A percentile compares a stretch with the other conserved stretches of the same genome.
These are phyloP conservation scores for Arabidopsis arenosa DNA, from an alignment of 345 rosid species.

Conservation along the genomic window DNA sequence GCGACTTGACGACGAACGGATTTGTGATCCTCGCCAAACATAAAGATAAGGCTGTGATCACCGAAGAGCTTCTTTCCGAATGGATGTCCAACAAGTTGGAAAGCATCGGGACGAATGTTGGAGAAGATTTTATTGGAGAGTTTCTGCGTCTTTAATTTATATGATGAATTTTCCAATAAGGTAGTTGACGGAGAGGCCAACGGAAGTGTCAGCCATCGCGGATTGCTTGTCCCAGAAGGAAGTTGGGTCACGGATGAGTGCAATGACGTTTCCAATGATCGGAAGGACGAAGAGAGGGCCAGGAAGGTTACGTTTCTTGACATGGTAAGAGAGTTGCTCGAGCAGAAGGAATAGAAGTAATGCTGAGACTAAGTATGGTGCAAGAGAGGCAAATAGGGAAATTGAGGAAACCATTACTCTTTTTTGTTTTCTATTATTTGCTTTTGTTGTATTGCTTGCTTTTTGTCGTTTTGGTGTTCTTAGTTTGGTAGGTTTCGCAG, in stretches of 20 bases:
- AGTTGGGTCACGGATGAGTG: constrained; percentile 59
- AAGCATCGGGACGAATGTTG: constrained; percentile 80
- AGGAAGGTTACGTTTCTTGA: constrained; percentile 61
- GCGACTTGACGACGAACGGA: constrained; percentile 75
- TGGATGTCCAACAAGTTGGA: constrained; percentile 72
- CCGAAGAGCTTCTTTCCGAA: constrained; percentile 85
- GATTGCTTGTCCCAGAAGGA: constrained; percentile 74
- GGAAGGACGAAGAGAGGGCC: constrained; percentile 70
- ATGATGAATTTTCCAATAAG: constrained; percentile 67
- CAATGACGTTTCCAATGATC: constrained; percentile 60
- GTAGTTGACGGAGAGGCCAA: constrained; percentile 70
- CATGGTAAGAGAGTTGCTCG: constrained; percentile 64
- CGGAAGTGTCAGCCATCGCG: constrained; percentile 25
- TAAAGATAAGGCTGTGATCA: constrained; percentile 74
- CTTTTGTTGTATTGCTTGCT: too few species aligned
- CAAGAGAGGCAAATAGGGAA: constrained; percentile 3
- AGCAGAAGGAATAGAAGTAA: constrained; percentile 46
- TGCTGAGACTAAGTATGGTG: constrained; percentile 44
- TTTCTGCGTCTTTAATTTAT: constrained; percentile 58
- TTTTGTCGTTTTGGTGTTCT: too few species aligned
- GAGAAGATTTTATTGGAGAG: constrained; percentile 70
- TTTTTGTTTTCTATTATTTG: not conserved
- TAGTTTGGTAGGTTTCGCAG: constrained; percentile 8
- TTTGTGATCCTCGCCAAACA: constrained; percentile 82
- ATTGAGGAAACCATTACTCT: constrained; percentile 9